These are phyloP conservation scores for Hsuehochloa calcarea DNA, from an alignment of 176 grass and related monocot species.

Conservation along the genomic window DNA sequence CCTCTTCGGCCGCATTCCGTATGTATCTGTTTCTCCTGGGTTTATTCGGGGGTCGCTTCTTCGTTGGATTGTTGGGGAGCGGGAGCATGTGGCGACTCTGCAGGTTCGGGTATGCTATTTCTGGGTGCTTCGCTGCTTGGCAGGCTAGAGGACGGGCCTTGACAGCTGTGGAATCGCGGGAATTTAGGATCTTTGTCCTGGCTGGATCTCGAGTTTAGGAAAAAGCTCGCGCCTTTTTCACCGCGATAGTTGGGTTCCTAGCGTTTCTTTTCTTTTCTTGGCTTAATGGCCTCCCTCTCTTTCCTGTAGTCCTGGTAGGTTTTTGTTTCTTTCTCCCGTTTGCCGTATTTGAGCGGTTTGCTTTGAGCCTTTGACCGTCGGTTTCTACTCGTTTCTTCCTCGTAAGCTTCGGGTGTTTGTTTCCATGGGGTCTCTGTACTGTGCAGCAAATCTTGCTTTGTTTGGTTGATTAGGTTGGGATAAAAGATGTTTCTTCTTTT, in stretches of 20 bases:
- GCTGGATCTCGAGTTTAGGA: constrained; percentile 31
- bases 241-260: constrained; percentile 19
- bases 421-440: constrained; percentile 13
- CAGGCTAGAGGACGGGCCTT: background rate
- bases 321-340: background rate
- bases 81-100: background rate
- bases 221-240: background rate
- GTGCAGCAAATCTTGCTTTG: background rate
- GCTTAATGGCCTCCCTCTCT: background rate
- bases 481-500: background rate
- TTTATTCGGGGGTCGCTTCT: background rate
- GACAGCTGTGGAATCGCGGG: background rate
- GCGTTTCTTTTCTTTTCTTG: constrained; percentile 10
- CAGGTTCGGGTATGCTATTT: background rate
- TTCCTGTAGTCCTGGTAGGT: background rate
- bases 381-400: constrained; percentile 1
- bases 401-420: background rate
- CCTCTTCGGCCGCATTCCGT: constrained; percentile 17
- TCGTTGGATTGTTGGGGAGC: background rate
- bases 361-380: constrained; percentile 25
- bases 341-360: constrained; percentile 15
- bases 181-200: constrained; percentile 10
- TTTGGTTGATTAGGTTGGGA: constrained; percentile 29
- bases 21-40: background rate
- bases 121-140: constrained; percentile 10